Conservation (phyloP, 306 rosid genomes). For the Senna siamea region DNA sequence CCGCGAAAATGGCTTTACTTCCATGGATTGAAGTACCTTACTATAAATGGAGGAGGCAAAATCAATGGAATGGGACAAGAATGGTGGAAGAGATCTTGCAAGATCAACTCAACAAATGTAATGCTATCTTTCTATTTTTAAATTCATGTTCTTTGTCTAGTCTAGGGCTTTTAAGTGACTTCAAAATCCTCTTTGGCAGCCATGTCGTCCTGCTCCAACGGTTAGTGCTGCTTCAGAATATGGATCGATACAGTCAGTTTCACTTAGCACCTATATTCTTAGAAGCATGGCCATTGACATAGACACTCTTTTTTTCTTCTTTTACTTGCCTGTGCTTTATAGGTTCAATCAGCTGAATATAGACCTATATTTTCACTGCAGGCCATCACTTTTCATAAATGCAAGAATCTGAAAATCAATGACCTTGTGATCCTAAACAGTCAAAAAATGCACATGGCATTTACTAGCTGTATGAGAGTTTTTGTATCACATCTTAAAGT, state of each 20-base stretch:
- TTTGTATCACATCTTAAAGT: conserved; percentile 62
- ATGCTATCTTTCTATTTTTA: conserved; percentile 4
- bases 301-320: too few species aligned
- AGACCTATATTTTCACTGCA: conserved; percentile 51
- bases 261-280: not conserved
- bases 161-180: conserved; percentile 23
- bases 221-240: conserved; percentile 46
- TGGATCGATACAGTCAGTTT: conserved; percentile 31
- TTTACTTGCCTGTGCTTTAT: too few species aligned
- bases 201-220: conserved; percentile 70
- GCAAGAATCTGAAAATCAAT: conserved; percentile 64
- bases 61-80: conserved; percentile 69
- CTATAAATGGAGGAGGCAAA: conserved; percentile 62
- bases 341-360: conserved; percentile 37
- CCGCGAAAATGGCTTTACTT: conserved; percentile 65
- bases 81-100: conserved; percentile 80
- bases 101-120: conserved; percentile 59
- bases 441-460: conserved; percentile 84
- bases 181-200: conserved; percentile 51
- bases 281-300: not conserved
- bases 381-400: conserved; percentile 78
- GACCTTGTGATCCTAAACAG: conserved; percentile 69
- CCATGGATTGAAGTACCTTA: conserved; percentile 63
- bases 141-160: not conserved
- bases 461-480: conserved; percentile 73